These are phyloP conservation scores for Naematelia aurantialba DNA, from an alignment of 768 basidiomycete species.

Conservation along the genomic window DNA sequence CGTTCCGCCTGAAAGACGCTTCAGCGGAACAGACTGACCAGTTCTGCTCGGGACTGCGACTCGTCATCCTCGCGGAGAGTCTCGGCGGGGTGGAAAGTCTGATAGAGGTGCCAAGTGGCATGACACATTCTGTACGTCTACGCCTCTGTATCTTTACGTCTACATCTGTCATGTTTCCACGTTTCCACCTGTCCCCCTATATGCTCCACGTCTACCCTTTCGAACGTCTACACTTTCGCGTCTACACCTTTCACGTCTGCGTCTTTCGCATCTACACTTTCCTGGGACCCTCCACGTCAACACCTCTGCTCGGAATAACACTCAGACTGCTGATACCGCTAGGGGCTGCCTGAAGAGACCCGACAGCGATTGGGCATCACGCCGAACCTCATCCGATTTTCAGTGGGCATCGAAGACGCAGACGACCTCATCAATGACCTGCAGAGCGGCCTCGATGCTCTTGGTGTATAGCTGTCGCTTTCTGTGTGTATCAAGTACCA, in stretches of 20 bases:
- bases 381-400: conserved; percentile 63
- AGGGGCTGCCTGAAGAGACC: conserved; percentile 40
- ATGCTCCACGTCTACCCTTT: too few relatives aligned
- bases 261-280: too few relatives aligned
- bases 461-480: conserved; percentile 19
- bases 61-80: conserved; percentile 82
- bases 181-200: too few relatives aligned
- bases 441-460: conserved; percentile 60
- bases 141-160: neutral
- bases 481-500: neutral
- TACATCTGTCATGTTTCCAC: neutral
- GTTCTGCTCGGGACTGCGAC: conserved; percentile 63
- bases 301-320: too few relatives aligned
- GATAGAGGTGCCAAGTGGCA: conserved; percentile 77
- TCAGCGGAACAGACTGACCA: conserved; percentile 56
- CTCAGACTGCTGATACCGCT: neutral
- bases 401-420: conserved; percentile 82
- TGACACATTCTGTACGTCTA: conserved; percentile 69
- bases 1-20: conserved; percentile 60
- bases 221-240: too few relatives aligned
- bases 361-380: conserved; percentile 39
- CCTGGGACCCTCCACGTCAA: too few relatives aligned
- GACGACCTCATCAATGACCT: conserved; percentile 76
- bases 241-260: too few relatives aligned
- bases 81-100: conserved; percentile 90